Evolutionary conservation across 2,329 filamentous ascomycete genomes (phyloP).

Genomic region (Neodidymelliopsis sp.): DNA sequence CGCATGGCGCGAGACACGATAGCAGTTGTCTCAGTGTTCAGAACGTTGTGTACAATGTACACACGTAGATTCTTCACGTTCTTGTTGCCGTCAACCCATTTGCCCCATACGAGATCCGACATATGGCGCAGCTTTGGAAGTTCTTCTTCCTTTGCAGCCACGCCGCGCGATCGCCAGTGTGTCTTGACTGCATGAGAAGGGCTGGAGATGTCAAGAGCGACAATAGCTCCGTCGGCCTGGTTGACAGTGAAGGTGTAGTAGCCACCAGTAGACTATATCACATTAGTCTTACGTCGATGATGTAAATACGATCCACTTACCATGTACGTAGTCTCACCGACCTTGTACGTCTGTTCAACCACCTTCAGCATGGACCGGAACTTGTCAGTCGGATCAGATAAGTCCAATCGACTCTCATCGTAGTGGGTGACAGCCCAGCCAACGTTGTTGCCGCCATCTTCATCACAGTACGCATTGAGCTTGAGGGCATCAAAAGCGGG

Average conservation of each 20-base stretch:
- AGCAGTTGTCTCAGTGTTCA: constrained; percentile 23
- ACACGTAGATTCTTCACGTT: constrained; percentile 28
- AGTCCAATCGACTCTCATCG: not conserved
- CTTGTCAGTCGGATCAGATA: not conserved
- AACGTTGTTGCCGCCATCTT: constrained; percentile 10
- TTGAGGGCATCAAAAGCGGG: constrained; percentile 10
- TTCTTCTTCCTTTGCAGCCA: constrained; percentile 16
- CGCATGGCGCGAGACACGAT: constrained; percentile 27
- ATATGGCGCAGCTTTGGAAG: constrained; percentile 25
- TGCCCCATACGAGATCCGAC: constrained; percentile 35
- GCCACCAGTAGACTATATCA: constrained; percentile 22
- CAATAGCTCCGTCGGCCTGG: constrained; percentile 18
- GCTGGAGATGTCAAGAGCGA: constrained; percentile 17
- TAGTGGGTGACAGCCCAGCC: constrained; percentile 15
- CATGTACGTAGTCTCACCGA: constrained; percentile 1
- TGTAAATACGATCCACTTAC: not conserved
- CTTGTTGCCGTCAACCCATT: constrained; percentile 25
- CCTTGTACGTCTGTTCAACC: not conserved
- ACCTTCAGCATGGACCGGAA: not conserved
- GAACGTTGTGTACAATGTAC: constrained; percentile 23
- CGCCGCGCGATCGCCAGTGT: constrained; percentile 10
- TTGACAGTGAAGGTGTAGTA: constrained; percentile 28
- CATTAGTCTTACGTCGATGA: not conserved
- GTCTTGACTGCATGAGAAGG: constrained; percentile 15
- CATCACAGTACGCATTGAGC: constrained; percentile 4